Conservation (phyloP, 805 yeast species). For the Ogataea philodendri region DNA sequence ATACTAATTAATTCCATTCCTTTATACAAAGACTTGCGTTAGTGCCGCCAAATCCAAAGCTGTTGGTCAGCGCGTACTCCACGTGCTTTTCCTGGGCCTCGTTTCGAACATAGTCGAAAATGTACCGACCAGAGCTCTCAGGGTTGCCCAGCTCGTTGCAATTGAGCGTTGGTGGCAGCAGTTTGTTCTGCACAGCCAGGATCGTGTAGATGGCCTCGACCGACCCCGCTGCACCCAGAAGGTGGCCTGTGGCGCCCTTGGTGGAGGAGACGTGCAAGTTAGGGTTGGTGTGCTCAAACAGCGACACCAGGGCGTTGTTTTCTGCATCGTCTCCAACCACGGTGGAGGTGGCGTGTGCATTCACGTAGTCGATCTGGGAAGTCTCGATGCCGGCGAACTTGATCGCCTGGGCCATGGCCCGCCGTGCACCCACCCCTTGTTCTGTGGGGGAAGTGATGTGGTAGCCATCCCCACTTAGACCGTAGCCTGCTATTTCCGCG, state of each 20-base stretch:
- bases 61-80: constrained; percentile 71
- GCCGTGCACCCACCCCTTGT: constrained; percentile 78
- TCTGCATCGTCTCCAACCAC: constrained; percentile 87
- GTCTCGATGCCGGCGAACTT: constrained; percentile 47
- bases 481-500: constrained; percentile 85
- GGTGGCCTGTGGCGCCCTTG: constrained; percentile 91
- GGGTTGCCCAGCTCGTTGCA: constrained; percentile 52
- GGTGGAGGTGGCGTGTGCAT: constrained; percentile 98
- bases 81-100: constrained; percentile 39
- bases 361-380: constrained; percentile 64
- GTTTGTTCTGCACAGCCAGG: constrained; percentile 53
- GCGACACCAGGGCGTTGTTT: constrained; percentile 61
- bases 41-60: constrained; percentile 98
- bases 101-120: constrained; percentile 58
- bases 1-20: constrained; percentile 21
- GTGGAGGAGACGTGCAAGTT: constrained; percentile 67
- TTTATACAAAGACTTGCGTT: constrained; percentile 71
- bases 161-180: constrained; percentile 81
- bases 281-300: constrained; percentile 43
- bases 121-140: constrained; percentile 41
- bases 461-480: constrained; percentile 85
- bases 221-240: constrained; percentile 94
- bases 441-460: constrained; percentile 91
- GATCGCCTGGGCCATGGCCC: constrained; percentile 80
- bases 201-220: constrained; percentile 85